Conservation (phyloP, 345 rosid genomes). For the Populus ilicifolia region DNA sequence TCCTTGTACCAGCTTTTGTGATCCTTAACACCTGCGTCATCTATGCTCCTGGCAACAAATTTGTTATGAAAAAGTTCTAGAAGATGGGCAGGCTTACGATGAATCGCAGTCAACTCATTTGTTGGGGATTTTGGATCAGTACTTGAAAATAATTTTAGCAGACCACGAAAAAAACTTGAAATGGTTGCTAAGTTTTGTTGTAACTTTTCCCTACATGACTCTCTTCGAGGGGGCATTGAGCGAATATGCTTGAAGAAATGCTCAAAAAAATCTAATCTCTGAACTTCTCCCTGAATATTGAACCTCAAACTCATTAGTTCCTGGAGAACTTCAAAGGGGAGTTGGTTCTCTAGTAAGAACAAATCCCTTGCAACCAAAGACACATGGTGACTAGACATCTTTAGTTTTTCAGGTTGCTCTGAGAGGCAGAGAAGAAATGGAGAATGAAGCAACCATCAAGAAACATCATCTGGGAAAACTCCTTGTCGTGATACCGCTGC, state of each 20-base stretch:
- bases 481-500: background rate
- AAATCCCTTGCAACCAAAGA: background rate
- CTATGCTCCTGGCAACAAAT: background rate
- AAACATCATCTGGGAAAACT: background rate
- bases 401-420: background rate
- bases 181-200: background rate
- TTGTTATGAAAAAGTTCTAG: background rate
- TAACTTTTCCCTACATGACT: background rate
- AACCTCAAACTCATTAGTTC: background rate
- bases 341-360: conserved; percentile 13
- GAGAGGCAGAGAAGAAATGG: background rate
- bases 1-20: background rate
- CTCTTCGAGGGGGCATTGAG: background rate
- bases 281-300: too few relatives aligned
- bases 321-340: background rate
- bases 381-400: background rate
- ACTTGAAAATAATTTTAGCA: background rate
- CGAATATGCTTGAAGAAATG: background rate
- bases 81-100: background rate
- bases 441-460: background rate
- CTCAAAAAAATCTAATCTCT: background rate
- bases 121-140: too few relatives aligned
- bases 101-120: too few relatives aligned
- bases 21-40: background rate
- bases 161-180: background rate